A percentile compares a stretch with the other conserved stretches of the same genome.
These are phyloP conservation scores for Phytophthora crassamura DNA, from an alignment of 352 stramenopile genomes.

Conservation along the genomic window DNA sequence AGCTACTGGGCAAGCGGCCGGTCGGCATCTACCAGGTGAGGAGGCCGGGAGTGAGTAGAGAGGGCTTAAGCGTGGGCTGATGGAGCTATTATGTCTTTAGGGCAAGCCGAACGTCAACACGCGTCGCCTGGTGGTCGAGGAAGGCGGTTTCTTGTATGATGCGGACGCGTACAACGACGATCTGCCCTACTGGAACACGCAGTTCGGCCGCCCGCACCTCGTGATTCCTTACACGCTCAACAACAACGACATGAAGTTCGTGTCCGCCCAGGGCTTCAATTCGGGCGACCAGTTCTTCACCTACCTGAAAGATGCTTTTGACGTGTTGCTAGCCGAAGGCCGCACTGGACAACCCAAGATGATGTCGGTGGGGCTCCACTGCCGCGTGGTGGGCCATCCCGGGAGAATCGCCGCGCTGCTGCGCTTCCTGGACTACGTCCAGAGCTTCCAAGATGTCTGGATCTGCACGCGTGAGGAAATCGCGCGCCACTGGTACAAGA, in stretches of 20 bases:
- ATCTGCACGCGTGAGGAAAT: constrained; percentile 95
- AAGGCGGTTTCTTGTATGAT: constrained; percentile 97
- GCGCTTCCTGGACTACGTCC: constrained; percentile 95
- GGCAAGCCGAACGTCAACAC: constrained; percentile 96
- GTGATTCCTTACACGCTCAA: constrained; percentile 96
- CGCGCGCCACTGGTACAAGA: constrained; percentile 94
- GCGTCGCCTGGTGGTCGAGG: constrained; percentile 88
- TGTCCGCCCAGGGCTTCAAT: constrained; percentile 92
- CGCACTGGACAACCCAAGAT: constrained; percentile 91
- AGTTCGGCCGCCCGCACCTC: constrained; percentile 92
- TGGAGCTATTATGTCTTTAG: neutral
- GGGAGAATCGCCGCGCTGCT: constrained; percentile 89
- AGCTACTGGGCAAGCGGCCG: constrained; percentile 88
- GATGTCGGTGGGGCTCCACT: constrained; percentile 96
- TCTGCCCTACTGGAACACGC: constrained; percentile 94
- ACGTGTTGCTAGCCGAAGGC: constrained; percentile 92
- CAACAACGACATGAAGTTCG: constrained; percentile 98
- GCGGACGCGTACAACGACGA: constrained; percentile 96
- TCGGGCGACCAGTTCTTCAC: constrained; percentile 93
- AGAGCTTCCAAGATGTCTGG: constrained; percentile 92
- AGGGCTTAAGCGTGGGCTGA: too few relatives aligned
- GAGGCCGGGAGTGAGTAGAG: too few relatives aligned
- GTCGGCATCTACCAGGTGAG: constrained; percentile 93
- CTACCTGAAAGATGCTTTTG: constrained; percentile 93
- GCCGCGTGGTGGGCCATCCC: constrained; percentile 90